Evolutionary conservation across 768 basidiomycete species (phyloP), one percentile per base, ranked within the genome.

Genomic region (Boletus vinaceobasis): DNA sequence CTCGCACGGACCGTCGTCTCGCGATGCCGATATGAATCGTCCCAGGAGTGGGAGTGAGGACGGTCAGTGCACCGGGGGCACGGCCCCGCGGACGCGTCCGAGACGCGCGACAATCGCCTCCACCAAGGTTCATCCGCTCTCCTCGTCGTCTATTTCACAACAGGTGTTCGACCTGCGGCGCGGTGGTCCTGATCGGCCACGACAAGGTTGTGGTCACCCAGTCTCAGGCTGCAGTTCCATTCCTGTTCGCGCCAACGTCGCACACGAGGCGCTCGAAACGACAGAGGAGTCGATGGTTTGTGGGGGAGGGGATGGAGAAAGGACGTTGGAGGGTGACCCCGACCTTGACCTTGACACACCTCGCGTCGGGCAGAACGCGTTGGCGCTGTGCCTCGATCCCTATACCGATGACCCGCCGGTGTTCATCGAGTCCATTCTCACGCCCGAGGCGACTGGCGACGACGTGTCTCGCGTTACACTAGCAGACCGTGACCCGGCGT

Each of bases 391-490:
- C 11, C 21, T 59, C 31, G 57, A 59, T 29, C 35, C 23, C 1
- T 47, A 83, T 43, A 79, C 84, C 43, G 75, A 82, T 2, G 85
- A 86, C 1, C 79, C 83, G 64, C 73, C 78, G 7, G 83, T 82
- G 57, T 7, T 52, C 14, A 14, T 52, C 49, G 17, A 44, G 13
- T 42, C 36, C 9, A n/a, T 31, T 32, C 15, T 29, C 8, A 19
- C 9, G 0, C 42, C 47, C 15, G 21, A 11, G 29, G 7, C 7
- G 17, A 36, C 35, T 4, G 19, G 33, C 9, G 35, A 3, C 11
- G 39, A 52, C 26, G 2, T 27, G 1, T 47, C 21, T 31, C 19
- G 13, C 21, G 29, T 26, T 11, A 23, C 23, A 8, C 33, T 48
- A 10, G 29, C 29, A n/a, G 49, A 53, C 23, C 21, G 32, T 10